Evolutionary conservation across 129 eudicot species (phyloP).

Genomic region (Saussurea involucrata): DNA sequence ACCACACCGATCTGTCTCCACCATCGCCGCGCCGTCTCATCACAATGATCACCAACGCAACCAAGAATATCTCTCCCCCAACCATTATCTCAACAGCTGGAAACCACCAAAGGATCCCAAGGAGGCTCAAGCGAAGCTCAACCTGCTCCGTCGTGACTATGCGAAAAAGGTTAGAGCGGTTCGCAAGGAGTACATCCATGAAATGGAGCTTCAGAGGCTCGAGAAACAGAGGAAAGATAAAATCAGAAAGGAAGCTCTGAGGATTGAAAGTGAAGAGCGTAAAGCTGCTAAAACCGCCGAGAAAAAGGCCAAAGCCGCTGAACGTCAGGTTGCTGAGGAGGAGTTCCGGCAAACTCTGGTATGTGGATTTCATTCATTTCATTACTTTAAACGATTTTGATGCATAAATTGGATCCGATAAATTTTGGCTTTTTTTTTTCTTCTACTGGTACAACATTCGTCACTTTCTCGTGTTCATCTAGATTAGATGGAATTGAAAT

Average conservation of each 20-base stretch:
- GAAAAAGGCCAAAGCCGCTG: slow-evolving; percentile 61
- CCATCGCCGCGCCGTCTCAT: slow-evolving; percentile 35
- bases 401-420: background rate
- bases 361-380: slow-evolving; percentile 14
- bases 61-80: slow-evolving; percentile 57
- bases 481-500: background rate
- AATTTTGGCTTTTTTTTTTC: background rate
- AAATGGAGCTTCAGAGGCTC: slow-evolving; percentile 68
- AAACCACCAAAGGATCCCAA: slow-evolving; percentile 54
- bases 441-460: background rate
- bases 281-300: slow-evolving; percentile 55
- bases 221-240: slow-evolving; percentile 62
- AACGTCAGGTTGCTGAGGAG: slow-evolving; percentile 57
- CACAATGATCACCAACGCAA: slow-evolving; percentile 47
- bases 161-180: slow-evolving; percentile 57
- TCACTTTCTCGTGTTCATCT: background rate
- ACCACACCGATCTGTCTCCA: slow-evolving; percentile 29
- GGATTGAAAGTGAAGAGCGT: slow-evolving; percentile 63
- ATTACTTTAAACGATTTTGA: background rate
- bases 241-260: slow-evolving; percentile 55
- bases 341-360: slow-evolving; percentile 69
- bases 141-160: slow-evolving; percentile 64
- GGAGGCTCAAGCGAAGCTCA: slow-evolving; percentile 54
- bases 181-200: slow-evolving; percentile 62
- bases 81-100: slow-evolving; percentile 63